Percentiles rank a stretch among this genome's conserved stretches.
These are phyloP conservation scores for Anthracocystis walkeri DNA, from an alignment of 1,284 basidiomycete species.

Conservation along the genomic window DNA sequence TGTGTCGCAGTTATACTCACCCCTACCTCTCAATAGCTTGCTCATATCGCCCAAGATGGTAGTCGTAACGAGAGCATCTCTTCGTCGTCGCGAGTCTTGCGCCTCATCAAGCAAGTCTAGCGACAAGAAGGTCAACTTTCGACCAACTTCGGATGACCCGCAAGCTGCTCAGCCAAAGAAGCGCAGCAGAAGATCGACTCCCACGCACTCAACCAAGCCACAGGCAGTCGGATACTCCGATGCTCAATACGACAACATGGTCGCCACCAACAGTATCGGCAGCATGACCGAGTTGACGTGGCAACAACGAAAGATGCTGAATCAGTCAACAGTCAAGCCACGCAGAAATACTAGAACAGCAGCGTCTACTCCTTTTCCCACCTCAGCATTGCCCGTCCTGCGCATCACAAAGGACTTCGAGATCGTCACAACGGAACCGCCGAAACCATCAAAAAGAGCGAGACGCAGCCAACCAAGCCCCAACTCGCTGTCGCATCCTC, in stretches of 20 bases:
- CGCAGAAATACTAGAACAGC: slow-evolving; percentile 8
- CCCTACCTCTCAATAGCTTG: background rate
- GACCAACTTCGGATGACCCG: background rate
- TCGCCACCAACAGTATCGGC: background rate
- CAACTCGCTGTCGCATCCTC: background rate
- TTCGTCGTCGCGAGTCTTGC: background rate
- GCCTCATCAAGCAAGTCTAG: background rate
- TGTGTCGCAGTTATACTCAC: background rate
- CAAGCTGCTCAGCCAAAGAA: background rate
- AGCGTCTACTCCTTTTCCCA: background rate
- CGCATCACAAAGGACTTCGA: slow-evolving; percentile 16
- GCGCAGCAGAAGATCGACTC: slow-evolving; percentile 2
- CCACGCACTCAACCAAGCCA: background rate
- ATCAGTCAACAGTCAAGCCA: background rate
- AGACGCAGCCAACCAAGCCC: background rate
- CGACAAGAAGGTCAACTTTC: too few relatives aligned
- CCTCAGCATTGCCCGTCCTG: slow-evolving; percentile 3
- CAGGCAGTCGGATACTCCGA: background rate
- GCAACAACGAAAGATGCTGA: slow-evolving; percentile 23
- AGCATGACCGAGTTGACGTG: slow-evolving; percentile 17
- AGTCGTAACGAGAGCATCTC: slow-evolving; percentile 18
- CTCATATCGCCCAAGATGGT: slow-evolving; percentile 3
- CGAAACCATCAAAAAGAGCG: background rate
- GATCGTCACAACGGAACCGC: slow-evolving; percentile 1
- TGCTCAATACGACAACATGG: background rate